Percentiles rank a stretch among this genome's conserved stretches.
These are phyloP conservation scores for Boletus pseudo-olivaceus DNA, from an alignment of 768 basidiomycete genomes.

Conservation along the genomic window DNA sequence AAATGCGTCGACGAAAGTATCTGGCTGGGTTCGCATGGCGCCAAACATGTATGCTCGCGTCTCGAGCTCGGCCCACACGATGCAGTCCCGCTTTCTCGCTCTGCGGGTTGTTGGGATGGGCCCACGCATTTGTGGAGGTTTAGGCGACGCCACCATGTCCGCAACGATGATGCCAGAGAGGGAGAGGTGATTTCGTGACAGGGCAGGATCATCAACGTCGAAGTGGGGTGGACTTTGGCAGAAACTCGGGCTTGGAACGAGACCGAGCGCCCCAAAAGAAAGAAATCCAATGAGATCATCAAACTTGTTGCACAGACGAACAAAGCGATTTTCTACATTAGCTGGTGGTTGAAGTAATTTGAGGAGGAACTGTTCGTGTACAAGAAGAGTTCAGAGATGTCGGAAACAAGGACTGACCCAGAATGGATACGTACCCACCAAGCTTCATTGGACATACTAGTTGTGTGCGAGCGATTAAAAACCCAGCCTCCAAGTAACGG, in stretches of 20 bases:
- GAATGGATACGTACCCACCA: conserved; percentile 29
- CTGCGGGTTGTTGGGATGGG: conserved; percentile 4
- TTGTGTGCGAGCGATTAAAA: conserved; percentile 21
- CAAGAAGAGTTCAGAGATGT: not conserved
- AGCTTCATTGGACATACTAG: conserved; percentile 25
- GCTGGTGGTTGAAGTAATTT: conserved; percentile 6
- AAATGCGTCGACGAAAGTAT: conserved; percentile 26
- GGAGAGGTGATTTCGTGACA: conserved; percentile 20
- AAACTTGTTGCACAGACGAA: conserved; percentile 29
- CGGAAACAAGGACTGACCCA: not conserved
- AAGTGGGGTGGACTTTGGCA: conserved; percentile 2
- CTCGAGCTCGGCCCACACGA: conserved; percentile 26
- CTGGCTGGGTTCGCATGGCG: conserved; percentile 27
- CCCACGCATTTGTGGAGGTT: not conserved
- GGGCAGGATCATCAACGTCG: not conserved
- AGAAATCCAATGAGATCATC: conserved; percentile 31
- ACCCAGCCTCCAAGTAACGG: conserved; percentile 32
- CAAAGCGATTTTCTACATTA: conserved; percentile 29
- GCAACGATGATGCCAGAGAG: conserved; percentile 19
- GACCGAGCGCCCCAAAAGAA: conserved; percentile 22
- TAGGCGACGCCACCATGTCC: conserved; percentile 14
- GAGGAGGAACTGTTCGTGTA: conserved; percentile 2
- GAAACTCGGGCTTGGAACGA: conserved; percentile 19
- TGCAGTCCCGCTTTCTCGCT: conserved; percentile 11
- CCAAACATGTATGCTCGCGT: conserved; percentile 30